Evolutionary conservation across 139 green algal species (phyloP).

Genomic region (Tetratostichococcus sp.): DNA sequence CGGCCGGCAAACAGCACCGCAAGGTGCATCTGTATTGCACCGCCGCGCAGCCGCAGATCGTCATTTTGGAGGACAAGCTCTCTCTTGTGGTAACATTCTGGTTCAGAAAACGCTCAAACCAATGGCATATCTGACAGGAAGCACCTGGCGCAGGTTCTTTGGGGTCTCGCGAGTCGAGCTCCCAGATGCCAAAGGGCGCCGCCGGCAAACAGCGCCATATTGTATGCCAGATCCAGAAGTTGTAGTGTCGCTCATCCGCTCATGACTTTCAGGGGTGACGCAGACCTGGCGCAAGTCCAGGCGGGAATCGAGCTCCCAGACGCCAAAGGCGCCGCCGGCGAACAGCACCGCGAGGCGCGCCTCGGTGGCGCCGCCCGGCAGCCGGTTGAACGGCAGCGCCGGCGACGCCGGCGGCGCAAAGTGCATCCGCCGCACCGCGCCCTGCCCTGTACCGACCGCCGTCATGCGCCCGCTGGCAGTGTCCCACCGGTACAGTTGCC

Average conservation of each 20-base stretch:
- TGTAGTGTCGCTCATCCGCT: too few relatives aligned
- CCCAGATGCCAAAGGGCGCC: conserved; percentile 58
- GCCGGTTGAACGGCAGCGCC: conserved; percentile 4
- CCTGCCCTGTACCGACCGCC: conserved; percentile 28
- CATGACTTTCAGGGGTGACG: too few relatives aligned
- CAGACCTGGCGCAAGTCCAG: conserved; percentile 2
- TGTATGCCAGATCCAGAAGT: too few relatives aligned
- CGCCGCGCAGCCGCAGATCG: neutral
- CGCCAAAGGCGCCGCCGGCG: conserved; percentile 43
- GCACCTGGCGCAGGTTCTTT: conserved; percentile 1
- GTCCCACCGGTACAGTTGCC: conserved; percentile 69
- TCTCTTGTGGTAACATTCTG: too few relatives aligned
- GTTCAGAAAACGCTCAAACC: too few relatives aligned
- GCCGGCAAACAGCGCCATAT: too few relatives aligned
- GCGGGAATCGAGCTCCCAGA: conserved; percentile 59
- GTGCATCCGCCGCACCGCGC: conserved; percentile 37
- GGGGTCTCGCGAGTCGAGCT: conserved; percentile 47
- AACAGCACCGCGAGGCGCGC: conserved; percentile 57
- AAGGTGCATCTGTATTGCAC: conserved; percentile 21
- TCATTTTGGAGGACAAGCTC: too few relatives aligned
- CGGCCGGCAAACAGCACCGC: conserved; percentile 53
- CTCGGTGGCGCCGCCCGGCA: neutral
- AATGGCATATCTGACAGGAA: too few relatives aligned
- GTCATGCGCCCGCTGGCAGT: conserved; percentile 33
- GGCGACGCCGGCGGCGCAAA: conserved; percentile 28